These are phyloP conservation scores for Paramecium sonneborni DNA, from an alignment of 73 alveolate genomes.

Conservation along the genomic window DNA sequence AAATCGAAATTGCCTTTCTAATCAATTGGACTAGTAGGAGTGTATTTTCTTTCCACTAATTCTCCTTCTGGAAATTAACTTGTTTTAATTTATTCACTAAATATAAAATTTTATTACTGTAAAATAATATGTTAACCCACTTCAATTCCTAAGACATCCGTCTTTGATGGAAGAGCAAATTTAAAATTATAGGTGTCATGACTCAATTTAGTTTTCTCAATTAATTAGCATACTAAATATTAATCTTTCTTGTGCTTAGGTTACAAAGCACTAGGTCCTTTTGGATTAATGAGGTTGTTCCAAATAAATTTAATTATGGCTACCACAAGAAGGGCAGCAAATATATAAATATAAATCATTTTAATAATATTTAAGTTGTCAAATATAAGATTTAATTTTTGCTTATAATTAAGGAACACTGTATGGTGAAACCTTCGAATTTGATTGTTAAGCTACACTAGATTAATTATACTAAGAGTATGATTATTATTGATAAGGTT, in stretches of 20 bases:
- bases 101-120: no score
- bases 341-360: neutral
- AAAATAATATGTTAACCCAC: no score
- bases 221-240: neutral
- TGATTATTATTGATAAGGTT: neutral
- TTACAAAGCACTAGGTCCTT: neutral
- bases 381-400: conserved; percentile 19
- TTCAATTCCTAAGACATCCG: no score
- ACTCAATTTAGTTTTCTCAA: conserved; percentile 47
- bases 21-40: conserved; percentile 49
- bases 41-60: conserved; percentile 30
- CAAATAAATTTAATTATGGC: neutral
- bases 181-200: conserved; percentile 63
- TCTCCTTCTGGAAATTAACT: conserved; percentile 57
- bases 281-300: neutral
- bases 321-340: neutral
- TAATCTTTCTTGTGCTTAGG: neutral
- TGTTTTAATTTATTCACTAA: neutral
- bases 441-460: neutral
- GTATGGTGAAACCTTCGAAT: neutral
- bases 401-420: conserved; percentile 24
- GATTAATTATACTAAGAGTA: neutral
- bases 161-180: conserved; percentile 60
- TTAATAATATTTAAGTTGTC: neutral
- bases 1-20: conserved; percentile 16